Conservation (phyloP, 495 filamentous ascomycete species). For the Amphirosellinia nigrospora region DNA sequence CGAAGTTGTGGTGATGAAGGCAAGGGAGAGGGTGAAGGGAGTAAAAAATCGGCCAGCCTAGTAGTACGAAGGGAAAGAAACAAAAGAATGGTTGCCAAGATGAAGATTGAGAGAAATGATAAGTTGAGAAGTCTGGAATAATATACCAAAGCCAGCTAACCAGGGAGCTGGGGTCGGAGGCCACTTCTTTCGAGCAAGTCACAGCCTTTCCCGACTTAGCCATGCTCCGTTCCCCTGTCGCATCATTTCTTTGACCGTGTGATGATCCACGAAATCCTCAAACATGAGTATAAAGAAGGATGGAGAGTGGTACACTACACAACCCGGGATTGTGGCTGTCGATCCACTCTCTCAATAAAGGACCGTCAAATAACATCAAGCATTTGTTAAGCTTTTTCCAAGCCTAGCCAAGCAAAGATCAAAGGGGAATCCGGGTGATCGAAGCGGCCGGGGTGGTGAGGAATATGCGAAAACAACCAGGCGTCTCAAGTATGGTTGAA, state of each 20-base stretch:
- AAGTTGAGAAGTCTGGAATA: slow-evolving; percentile 6
- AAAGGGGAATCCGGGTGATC: slow-evolving; percentile 10
- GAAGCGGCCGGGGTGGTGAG: background rate
- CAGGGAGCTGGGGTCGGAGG: background rate
- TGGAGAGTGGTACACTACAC: background rate
- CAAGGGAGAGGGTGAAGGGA: slow-evolving; percentile 29
- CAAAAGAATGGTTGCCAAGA: slow-evolving; percentile 34
- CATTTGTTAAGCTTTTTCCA: slow-evolving; percentile 18
- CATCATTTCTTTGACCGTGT: slow-evolving; percentile 3
- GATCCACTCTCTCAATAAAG: slow-evolving; percentile 15
- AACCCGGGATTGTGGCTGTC: background rate
- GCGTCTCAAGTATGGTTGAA: slow-evolving; percentile 20
- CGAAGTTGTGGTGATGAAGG: slow-evolving; percentile 24
- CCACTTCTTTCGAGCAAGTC: background rate
- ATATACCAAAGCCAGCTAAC: slow-evolving; percentile 14
- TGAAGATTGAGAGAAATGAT: slow-evolving; percentile 33
- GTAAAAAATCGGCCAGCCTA: slow-evolving; percentile 32
- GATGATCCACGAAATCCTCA: slow-evolving; percentile 17
- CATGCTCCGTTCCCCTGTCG: slow-evolving; percentile 14
- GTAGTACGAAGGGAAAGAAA: slow-evolving; percentile 28
- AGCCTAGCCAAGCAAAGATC: slow-evolving; percentile 15
- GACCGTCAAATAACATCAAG: background rate
- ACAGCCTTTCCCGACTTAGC: slow-evolving; percentile 10
- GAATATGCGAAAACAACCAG: slow-evolving; percentile 15
- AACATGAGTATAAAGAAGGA: slow-evolving; percentile 9